Conservation (phyloP, 192 early-diverging fungal species). For the Coemansia sp. region DNA sequence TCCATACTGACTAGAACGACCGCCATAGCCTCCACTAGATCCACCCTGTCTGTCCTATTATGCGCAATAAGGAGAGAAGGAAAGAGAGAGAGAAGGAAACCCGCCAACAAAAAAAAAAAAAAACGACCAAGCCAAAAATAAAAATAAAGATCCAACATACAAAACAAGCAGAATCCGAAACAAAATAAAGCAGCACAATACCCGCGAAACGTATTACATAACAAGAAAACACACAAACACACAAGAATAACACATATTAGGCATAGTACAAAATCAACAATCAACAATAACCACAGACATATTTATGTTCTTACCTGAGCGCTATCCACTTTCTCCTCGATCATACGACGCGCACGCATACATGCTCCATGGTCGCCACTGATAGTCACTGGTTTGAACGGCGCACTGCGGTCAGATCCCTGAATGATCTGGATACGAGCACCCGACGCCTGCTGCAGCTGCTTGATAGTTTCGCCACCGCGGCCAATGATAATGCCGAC, state of each 20-base stretch:
- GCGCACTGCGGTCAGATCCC: slow-evolving; percentile 38
- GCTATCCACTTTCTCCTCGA: slow-evolving; percentile 50
- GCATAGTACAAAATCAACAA: neutral
- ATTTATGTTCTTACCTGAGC: slow-evolving; percentile 39
- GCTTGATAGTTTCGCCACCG: slow-evolving; percentile 54
- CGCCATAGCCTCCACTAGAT: slow-evolving; percentile 21
- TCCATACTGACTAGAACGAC: slow-evolving; percentile 18
- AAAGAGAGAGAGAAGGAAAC: neutral
- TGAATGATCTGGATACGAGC: slow-evolving; percentile 50
- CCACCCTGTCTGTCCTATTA: slow-evolving; percentile 25
- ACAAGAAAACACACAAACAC: neutral
- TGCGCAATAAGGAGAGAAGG: slow-evolving; percentile 5
- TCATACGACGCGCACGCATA: slow-evolving; percentile 45
- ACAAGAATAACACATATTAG: slow-evolving; percentile 9
- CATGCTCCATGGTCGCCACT: slow-evolving; percentile 33
- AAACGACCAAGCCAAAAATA: neutral
- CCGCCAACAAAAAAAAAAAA: slow-evolving; percentile 10
- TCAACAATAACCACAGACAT: neutral
- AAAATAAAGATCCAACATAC: neutral
- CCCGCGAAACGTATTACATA: neutral
- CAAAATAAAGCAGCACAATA: slow-evolving; percentile 8
- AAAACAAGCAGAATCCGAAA: slow-evolving; percentile 18
- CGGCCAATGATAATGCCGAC: slow-evolving; percentile 52
- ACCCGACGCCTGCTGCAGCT: slow-evolving; percentile 43
- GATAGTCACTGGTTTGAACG: slow-evolving; percentile 40